phyloP scores from a whole-genome alignment of 805 yeast genomes.

The Pichia deserticola region DNA sequence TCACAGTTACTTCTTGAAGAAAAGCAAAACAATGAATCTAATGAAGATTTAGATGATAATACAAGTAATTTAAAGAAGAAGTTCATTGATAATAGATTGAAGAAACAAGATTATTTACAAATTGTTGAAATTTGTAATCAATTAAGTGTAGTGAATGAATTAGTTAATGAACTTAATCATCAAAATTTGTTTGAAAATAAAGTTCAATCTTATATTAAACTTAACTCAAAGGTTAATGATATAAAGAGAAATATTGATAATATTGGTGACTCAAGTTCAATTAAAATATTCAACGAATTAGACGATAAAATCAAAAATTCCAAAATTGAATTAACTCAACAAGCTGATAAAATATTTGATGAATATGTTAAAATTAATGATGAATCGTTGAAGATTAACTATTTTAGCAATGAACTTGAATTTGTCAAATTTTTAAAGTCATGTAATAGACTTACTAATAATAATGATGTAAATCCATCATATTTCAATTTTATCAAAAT shows the following conservation, averaged over 20 bases:
- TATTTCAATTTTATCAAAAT: constrained; percentile 19
- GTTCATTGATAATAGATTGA: not conserved
- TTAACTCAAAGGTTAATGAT: constrained; percentile 11
- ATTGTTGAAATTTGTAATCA: constrained; percentile 27
- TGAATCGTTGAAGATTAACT: not conserved
- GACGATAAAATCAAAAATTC: constrained; percentile 7
- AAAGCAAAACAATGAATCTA: not conserved
- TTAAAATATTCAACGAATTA: constrained; percentile 15
- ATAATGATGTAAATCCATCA: not conserved
- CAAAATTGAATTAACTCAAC: not conserved
- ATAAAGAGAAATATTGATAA: constrained; percentile 2
- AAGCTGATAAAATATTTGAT: constrained; percentile 7
- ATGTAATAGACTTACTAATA: constrained; percentile 9
- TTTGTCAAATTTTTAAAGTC: constrained; percentile 15
- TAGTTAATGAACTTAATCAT: constrained; percentile 19
- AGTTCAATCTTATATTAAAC: constrained; percentile 14
- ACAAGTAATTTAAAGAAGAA: not conserved
- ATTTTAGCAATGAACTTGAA: constrained; percentile 8
- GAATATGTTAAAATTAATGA: constrained; percentile 10
- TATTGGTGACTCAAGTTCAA: not conserved
- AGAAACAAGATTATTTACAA: constrained; percentile 12
- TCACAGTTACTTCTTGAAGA: not conserved
- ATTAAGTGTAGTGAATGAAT: constrained; percentile 26
- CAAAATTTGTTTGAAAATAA: constrained; percentile 10
- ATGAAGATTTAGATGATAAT: not conserved